These are phyloP conservation scores for Fraxinus baroniana DNA, from an alignment of 305 asterid species.

Conservation along the genomic window DNA sequence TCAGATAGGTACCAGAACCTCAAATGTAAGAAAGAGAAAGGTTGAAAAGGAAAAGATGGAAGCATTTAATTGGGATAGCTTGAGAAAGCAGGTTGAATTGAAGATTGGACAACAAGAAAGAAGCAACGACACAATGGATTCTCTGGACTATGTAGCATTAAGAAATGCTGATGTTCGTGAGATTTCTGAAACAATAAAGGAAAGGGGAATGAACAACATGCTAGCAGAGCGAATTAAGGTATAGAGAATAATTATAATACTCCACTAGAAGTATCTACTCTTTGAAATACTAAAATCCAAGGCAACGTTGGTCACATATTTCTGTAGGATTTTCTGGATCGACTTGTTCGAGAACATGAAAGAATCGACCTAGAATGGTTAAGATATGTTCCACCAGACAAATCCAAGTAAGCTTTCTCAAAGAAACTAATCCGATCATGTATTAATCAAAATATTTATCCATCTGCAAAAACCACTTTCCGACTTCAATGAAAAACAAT, in stretches of 20 bases:
- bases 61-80: conserved; percentile 46
- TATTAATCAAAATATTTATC: conserved; percentile 1
- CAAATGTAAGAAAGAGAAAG: conserved; percentile 38
- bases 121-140: conserved; percentile 63
- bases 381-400: conserved; percentile 71
- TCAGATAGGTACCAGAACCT: conserved; percentile 25
- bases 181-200: conserved; percentile 76
- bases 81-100: conserved; percentile 37
- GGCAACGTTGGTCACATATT: conserved; percentile 21
- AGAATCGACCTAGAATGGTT: conserved; percentile 86
- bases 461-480: conserved; percentile 10
- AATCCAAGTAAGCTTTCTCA: conserved; percentile 57
- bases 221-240: conserved; percentile 95
- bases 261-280: conserved; percentile 3
- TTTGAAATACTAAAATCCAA: conserved; percentile 4
- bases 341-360: conserved; percentile 77
- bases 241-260: conserved; percentile 1
- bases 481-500: conserved; percentile 17
- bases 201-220: conserved; percentile 95
- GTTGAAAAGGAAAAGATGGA: conserved; percentile 23
- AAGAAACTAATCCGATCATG: conserved; percentile 15
- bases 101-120: conserved; percentile 31
- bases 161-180: conserved; percentile 60
- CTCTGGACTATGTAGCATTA: conserved; percentile 78
- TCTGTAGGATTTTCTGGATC: conserved; percentile 79